Base-by-base conservation (phyloP, 805 yeast species). In the Schwanniomyces occidentalis region DNA sequence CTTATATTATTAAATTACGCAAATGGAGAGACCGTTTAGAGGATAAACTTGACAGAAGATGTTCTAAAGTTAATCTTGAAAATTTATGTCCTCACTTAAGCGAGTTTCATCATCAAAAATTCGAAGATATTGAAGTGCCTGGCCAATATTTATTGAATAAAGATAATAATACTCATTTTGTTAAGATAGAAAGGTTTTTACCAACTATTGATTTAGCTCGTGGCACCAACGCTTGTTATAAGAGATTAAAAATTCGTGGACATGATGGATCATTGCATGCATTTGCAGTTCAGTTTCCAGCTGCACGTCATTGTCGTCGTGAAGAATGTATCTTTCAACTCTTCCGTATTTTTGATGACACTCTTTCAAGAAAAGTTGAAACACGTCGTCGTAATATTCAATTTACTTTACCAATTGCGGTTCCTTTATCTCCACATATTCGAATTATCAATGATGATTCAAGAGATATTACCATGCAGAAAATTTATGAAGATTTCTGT, bases 51-150 rank as follows among this genome's bases (percentile, higher is more conserved):
- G 98, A 93, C 56, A 74, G 95, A 45, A 75, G 95, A 39, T 82
- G 88, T 37, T 76, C 81, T 18, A 77, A 78, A 48, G 85, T 89
- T 32, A 85, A 89, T 48, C 63, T 93, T 43, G 99, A 93, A 61
- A 80, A 89, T 38, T 71, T 93, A 43, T 89, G 97, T 51, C 96
- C 98, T 10, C 98, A 91, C 49, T 71, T 93, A 58, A 84, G 95
- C 56, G 96, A 90, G 56, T 93, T 95, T 78, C 99, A 93, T 62
- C 96, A 93, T 58, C 98, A 93, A 58, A 91, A 89, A 62, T 93
- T 93, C 55, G 99, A 93, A 58, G 99, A 93, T 32, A 87, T 93
- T 39, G 99, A 93, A 58, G 81, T 93, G 39, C 99, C 99, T 0
- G 99, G 99, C 2, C 99, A 93, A 56, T 93, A 93, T 53, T 66